Conservation (phyloP, 768 basidiomycete genomes). For the Tephrocybe sp. region DNA sequence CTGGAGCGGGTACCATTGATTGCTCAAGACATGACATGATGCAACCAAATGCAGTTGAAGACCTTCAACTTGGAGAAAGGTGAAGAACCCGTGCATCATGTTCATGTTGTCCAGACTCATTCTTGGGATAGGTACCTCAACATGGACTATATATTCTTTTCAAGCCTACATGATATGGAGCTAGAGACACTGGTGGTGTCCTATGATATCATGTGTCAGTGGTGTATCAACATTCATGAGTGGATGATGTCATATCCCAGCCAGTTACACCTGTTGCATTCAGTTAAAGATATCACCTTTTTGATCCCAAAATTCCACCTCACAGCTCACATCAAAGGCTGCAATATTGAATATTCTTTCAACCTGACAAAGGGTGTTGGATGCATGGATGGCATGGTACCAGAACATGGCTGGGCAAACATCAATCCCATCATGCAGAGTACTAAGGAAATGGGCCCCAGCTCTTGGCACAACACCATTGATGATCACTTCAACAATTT, state of each 20-base stretch:
- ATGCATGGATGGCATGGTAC: constrained; percentile 10
- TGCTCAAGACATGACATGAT: constrained; percentile 22
- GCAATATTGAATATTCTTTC: constrained; percentile 21
- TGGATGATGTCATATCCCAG: constrained; percentile 5
- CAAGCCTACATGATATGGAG: constrained; percentile 8
- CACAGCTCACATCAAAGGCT: constrained; percentile 19
- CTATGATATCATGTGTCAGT: constrained; percentile 31
- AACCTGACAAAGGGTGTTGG: constrained; percentile 14
- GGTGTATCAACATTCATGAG: constrained; percentile 16
- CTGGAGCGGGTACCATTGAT: constrained; percentile 19
- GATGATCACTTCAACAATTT: not conserved
- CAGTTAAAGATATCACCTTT: not conserved
- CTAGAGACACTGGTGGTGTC: constrained; percentile 12
- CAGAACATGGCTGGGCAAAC: constrained; percentile 22
- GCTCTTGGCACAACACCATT: not conserved
- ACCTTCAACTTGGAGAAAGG: constrained; percentile 16
- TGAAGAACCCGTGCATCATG: too few relatives aligned
- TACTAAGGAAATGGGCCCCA: constrained; percentile 26
- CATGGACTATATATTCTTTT: too few relatives aligned
- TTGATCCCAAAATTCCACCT: too few relatives aligned
- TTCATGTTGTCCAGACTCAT: too few relatives aligned
- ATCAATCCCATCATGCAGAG: constrained; percentile 17
- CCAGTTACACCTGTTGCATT: not conserved
- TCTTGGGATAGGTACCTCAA: constrained; percentile 9
- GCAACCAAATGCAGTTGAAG: constrained; percentile 10